Percentiles rank a stretch among this genome's conserved stretches.
Evolutionary conservation across 1,284 basidiomycete species (phyloP).

Genomic region (Microbotryum silenes-acaulis): DNA sequence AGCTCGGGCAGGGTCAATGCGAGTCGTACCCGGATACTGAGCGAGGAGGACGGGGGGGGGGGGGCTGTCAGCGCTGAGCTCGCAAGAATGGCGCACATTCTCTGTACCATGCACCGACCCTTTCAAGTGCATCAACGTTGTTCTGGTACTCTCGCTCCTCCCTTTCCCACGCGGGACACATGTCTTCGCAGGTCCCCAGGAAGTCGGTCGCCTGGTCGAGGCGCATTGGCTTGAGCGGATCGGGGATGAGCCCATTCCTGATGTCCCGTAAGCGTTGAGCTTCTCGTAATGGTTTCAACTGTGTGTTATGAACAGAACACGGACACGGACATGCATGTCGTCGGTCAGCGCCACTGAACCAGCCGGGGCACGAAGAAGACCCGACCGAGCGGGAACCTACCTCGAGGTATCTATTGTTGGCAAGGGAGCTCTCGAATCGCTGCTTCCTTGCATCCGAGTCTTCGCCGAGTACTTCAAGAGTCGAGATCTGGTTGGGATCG

Average conservation of each 20-base stretch:
- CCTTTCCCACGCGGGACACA: slow-evolving; percentile 90
- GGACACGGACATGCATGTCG: background rate
- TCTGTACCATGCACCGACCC: slow-evolving; percentile 48
- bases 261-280: slow-evolving; percentile 69
- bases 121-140: slow-evolving; percentile 79
- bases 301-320: slow-evolving; percentile 27
- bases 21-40: slow-evolving; percentile 44
- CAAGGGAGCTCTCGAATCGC: slow-evolving; percentile 21
- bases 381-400: background rate
- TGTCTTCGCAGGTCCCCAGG: slow-evolving; percentile 80
- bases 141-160: slow-evolving; percentile 85
- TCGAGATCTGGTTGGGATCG: slow-evolving; percentile 14
- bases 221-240: slow-evolving; percentile 65
- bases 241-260: slow-evolving; percentile 74
- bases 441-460: slow-evolving; percentile 26
- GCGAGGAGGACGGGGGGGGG: slow-evolving; percentile 39
- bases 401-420: slow-evolving; percentile 29
- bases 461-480: slow-evolving; percentile 28
- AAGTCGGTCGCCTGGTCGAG: slow-evolving; percentile 83
- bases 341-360: background rate
- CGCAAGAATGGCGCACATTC: slow-evolving; percentile 2
- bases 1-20: slow-evolving; percentile 74
- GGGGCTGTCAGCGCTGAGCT: background rate
- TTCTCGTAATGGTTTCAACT: slow-evolving; percentile 54
- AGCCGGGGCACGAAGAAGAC: background rate